Percentiles rank a stretch among this genome's conserved stretches.
phyloP scores from a whole-genome alignment of 1,284 basidiomycete genomes.

The Uromyces viciae-fabae region DNA sequence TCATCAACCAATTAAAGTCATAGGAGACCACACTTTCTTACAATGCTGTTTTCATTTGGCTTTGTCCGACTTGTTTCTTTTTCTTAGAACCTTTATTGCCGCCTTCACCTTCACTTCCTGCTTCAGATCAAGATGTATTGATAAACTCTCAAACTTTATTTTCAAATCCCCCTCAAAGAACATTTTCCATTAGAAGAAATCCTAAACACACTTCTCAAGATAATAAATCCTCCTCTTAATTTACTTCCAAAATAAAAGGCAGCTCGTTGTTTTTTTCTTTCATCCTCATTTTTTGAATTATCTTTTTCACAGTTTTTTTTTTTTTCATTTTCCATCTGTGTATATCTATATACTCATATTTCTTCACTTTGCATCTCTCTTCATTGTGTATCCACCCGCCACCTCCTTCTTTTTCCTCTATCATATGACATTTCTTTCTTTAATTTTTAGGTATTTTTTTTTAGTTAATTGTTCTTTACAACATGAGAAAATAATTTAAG shows the following conservation, averaged over 20 bases:
- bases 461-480: too few relatives aligned
- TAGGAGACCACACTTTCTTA: not conserved
- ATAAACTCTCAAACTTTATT: not conserved
- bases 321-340: not conserved
- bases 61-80: too few relatives aligned
- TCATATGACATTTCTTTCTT: not conserved
- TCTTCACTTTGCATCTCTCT: too few relatives aligned
- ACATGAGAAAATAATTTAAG: too few relatives aligned
- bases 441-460: not conserved
- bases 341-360: too few relatives aligned
- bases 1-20: not conserved
- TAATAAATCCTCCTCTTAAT: not conserved
- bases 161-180: slow-evolving; percentile 2
- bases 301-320: not conserved
- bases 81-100: not conserved
- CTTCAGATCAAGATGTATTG: not conserved
- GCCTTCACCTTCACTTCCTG: not conserved
- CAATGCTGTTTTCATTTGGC: not conserved
- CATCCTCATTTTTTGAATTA: not conserved
- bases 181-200: slow-evolving; percentile 5
- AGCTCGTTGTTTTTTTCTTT: not conserved
- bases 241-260: too few relatives aligned
- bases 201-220: not conserved
- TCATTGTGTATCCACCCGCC: too few relatives aligned
- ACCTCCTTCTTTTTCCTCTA: not conserved